These are phyloP conservation scores for Phytophthora pisi DNA, from an alignment of 352 stramenopile genomes.

Conservation along the genomic window DNA sequence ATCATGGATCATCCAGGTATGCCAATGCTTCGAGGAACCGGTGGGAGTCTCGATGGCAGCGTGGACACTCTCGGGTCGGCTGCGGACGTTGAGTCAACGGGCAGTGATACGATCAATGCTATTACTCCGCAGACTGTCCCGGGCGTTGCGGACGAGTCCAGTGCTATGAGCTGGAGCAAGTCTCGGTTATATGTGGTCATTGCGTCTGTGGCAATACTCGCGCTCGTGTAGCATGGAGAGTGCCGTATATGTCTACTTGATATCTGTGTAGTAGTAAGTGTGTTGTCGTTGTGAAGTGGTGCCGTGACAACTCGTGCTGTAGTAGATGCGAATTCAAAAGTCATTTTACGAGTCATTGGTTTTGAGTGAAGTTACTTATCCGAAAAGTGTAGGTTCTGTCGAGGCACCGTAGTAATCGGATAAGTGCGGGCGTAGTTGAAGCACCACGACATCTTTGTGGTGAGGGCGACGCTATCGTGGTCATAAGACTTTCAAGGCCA, in stretches of 20 bases:
- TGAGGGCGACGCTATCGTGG: not conserved
- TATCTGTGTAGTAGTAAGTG: not conserved
- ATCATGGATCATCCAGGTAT: slow-evolving; percentile 19
- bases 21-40: slow-evolving; percentile 7
- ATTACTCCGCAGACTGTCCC: slow-evolving; percentile 8
- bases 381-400: not conserved
- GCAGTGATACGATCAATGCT: slow-evolving; percentile 2
- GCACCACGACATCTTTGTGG: not conserved
- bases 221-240: not conserved
- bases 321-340: not conserved
- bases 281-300: not conserved
- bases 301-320: not conserved
- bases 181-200: not conserved
- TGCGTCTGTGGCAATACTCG: not conserved
- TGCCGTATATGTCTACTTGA: not conserved
- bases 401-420: not conserved
- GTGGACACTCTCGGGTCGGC: not conserved
- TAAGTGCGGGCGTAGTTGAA: not conserved
- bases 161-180: not conserved
- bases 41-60: slow-evolving; percentile 1
- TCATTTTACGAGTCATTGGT: not conserved
- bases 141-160: slow-evolving; percentile 6
- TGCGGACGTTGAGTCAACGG: slow-evolving; percentile 2
- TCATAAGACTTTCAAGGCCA: not conserved
- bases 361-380: not conserved